Conservation (phyloP, 2,329 filamentous ascomycete species). For the Periglandula ipomoeae region DNA sequence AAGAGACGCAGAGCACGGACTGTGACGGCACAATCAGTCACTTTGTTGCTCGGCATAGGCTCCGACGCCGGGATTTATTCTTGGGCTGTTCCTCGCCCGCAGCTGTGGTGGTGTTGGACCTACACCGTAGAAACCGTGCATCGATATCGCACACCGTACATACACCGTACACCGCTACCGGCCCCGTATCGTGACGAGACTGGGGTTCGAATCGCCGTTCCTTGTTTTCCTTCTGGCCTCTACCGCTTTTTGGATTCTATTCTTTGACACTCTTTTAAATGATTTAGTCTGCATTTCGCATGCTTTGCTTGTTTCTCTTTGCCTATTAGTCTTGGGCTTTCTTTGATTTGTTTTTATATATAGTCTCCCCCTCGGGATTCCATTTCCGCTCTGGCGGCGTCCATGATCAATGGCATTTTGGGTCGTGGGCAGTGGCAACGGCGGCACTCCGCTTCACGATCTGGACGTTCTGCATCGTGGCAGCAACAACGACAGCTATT, state of each 20-base stretch:
- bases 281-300: neutral
- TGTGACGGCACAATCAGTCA: too few species aligned
- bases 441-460: conserved; percentile 18
- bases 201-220: neutral
- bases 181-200: neutral
- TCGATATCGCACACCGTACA: neutral
- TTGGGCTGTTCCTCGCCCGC: too few species aligned
- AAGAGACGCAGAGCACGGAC: too few species aligned
- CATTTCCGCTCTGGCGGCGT: neutral
- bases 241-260: neutral
- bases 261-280: neutral
- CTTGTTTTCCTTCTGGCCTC: neutral
- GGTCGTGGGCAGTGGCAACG: conserved; percentile 23
- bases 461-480: conserved; percentile 9
- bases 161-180: neutral
- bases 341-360: neutral
- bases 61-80: too few species aligned
- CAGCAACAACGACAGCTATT: neutral
- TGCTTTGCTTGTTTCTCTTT: neutral
- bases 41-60: too few species aligned
- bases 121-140: neutral
- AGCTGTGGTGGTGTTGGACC: neutral
- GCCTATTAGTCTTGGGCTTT: neutral
- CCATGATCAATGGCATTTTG: conserved; percentile 31
- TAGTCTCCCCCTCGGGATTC: neutral